Evolutionary conservation across 2,329 filamentous ascomycete genomes (phyloP).

Genomic region (Phialemoniopsis sp.): DNA sequence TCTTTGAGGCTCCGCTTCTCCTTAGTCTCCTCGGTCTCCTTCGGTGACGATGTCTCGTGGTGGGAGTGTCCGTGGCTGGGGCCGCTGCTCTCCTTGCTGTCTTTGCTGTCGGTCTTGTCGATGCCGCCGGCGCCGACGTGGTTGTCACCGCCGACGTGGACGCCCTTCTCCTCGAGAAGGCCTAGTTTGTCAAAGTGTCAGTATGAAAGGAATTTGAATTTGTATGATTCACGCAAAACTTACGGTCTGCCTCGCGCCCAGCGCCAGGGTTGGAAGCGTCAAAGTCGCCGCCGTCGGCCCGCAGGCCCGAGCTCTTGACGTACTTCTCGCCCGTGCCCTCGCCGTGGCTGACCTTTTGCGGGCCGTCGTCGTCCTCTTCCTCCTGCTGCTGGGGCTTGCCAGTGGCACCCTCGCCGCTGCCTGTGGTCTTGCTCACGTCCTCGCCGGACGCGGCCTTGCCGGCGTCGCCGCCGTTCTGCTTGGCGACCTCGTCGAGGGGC

Average conservation of each 20-base stretch:
- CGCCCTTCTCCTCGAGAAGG: conserved; percentile 48
- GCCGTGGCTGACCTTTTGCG: conserved; percentile 23
- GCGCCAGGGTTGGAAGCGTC: conserved; percentile 62
- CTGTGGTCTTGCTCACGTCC: conserved; percentile 1
- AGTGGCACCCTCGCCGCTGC: conserved; percentile 2
- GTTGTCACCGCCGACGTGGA: conserved; percentile 23
- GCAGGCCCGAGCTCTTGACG: conserved; percentile 53
- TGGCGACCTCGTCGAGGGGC: conserved; percentile 31
- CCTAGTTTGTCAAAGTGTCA: conserved; percentile 25
- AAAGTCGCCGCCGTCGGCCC: conserved; percentile 64
- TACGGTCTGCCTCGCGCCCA: conserved; percentile 63
- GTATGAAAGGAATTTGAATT: not conserved
- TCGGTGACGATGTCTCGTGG: too few species aligned
- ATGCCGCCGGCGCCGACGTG: conserved; percentile 12
- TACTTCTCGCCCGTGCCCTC: conserved; percentile 52
- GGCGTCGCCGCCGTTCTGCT: conserved; percentile 23
- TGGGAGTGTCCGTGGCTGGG: conserved; percentile 14
- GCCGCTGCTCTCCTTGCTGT: conserved; percentile 14
- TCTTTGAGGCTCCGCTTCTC: conserved; percentile 45
- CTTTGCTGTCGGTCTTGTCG: conserved; percentile 10
- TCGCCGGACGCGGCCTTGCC: conserved; percentile 9
- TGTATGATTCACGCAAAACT: conserved; percentile 17
- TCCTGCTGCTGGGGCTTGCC: conserved; percentile 13
- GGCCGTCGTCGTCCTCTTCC: conserved; percentile 14
- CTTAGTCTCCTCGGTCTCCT: conserved; percentile 18